Evolutionary conservation across 495 filamentous ascomycete genomes (phyloP), one percentile per base, ranked within the genome.

Genomic region (Aspergillus indologenus): DNA sequence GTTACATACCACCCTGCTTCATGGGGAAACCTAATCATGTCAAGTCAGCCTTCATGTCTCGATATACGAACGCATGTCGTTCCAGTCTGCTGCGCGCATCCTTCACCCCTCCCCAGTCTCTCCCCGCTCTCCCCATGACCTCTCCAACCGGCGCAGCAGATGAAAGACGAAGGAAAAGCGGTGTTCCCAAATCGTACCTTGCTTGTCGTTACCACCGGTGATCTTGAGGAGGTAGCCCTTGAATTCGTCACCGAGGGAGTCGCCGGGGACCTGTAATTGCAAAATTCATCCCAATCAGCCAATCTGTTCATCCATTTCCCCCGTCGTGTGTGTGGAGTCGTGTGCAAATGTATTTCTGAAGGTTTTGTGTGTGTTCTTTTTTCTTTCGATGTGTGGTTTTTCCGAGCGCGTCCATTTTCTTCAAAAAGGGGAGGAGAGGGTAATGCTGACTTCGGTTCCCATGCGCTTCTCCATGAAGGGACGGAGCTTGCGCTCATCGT

Each of bases 121-220:
- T 40, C 34, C 34, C 34, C 12, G 9, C 34, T 2, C 34, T 40
- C 12, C 12, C 12, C 5, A 8, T 14, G 34, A 9, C 34, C 34
- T 40, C 34, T 15, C 34, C 5, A 9, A 11, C 12, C 34, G 34
- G 34, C 34, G 34, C 34, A 40, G 34, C 34, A 50, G 29, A 50
- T 22, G 19, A 48, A 48, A 48, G 7, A 23, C 17, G n/a, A 43
- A 55, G 22, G 44, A 20, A 29, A 53, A 3, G 50, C n/a, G 45
- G 31, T 42, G 47, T 22, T 46, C 3, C 59, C 64, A 44, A 57
- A 45, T 42, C 75, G 67, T 76, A 78, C 75, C 94, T 83, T 98
- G 94, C 90, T 98, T 98, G 89, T 98, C 94, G 88, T 98, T 98
- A 77, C 95, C 94, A 75, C 94, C 94, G 71, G 94, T 98, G 81